phyloP scores from a whole-genome alignment of 2,329 filamentous ascomycete species.

The Talaromyces sp. region DNA sequence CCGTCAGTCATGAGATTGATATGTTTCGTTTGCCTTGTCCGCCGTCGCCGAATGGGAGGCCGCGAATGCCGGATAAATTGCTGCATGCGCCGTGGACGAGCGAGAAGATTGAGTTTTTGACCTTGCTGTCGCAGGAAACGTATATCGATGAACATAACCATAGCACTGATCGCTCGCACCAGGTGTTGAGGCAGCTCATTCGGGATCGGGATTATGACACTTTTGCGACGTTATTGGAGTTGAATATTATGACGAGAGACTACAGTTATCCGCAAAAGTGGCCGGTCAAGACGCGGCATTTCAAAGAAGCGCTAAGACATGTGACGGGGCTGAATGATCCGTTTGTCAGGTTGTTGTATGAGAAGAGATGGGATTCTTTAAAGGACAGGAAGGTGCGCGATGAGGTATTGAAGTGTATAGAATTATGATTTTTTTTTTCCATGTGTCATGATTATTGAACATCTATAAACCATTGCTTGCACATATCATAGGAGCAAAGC shows the following conservation, averaged over 20 bases:
- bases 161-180: slow-evolving; percentile 30
- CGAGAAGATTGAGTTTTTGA: slow-evolving; percentile 40
- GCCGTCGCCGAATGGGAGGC: slow-evolving; percentile 24
- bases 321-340: slow-evolving; percentile 33
- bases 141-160: slow-evolving; percentile 39
- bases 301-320: slow-evolving; percentile 32
- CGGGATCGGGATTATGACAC: slow-evolving; percentile 35
- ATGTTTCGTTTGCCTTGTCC: slow-evolving; percentile 38
- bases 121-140: slow-evolving; percentile 36
- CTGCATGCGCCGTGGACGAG: slow-evolving; percentile 41
- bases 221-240: slow-evolving; percentile 32
- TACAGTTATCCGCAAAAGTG: slow-evolving; percentile 35
- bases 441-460: neutral
- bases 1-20: slow-evolving; percentile 33
- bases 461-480: neutral
- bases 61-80: slow-evolving; percentile 41
- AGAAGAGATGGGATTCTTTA: slow-evolving; percentile 31
- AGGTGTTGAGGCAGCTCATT: slow-evolving; percentile 36
- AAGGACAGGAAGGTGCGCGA: slow-evolving; percentile 1
- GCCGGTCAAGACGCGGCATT: slow-evolving; percentile 36
- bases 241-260: slow-evolving; percentile 33
- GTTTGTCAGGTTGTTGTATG: slow-evolving; percentile 35
- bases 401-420: slow-evolving; percentile 1
- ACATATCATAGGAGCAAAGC: neutral
- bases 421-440: neutral